Conservation (phyloP, 1,284 basidiomycete genomes). For the Cerioporus squamosus region DNA sequence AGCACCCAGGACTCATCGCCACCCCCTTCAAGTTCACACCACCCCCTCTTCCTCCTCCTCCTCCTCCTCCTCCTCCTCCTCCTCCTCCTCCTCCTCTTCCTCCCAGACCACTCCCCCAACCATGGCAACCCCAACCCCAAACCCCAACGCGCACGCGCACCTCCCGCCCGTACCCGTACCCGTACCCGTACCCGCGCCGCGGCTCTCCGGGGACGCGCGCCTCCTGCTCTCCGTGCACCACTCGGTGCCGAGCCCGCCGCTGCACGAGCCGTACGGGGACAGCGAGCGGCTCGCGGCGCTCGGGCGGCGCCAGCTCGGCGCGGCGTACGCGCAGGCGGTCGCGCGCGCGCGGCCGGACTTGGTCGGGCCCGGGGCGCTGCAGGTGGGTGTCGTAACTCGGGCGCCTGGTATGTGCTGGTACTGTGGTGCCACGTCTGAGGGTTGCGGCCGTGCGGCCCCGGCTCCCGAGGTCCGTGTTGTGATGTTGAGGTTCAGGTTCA, state of each 20-base stretch:
- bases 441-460: too few species aligned
- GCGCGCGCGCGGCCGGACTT: background rate
- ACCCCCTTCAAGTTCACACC: too few species aligned
- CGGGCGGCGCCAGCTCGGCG: background rate
- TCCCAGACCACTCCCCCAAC: too few species aligned
- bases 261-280: conserved; percentile 4
- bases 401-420: too few species aligned
- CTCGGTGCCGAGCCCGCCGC: background rate
- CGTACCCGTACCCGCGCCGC: conserved; percentile 5
- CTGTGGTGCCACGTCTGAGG: too few species aligned
- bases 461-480: too few species aligned
- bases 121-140: too few species aligned
- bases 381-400: background rate
- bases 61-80: too few species aligned
- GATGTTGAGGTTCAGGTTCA: too few species aligned
- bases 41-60: too few species aligned
- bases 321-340: conserved; percentile 5
- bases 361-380: background rate
- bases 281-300: background rate
- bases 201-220: conserved; percentile 4
- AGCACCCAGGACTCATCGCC: too few species aligned
- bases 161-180: background rate
- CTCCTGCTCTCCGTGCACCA: conserved; percentile 13
- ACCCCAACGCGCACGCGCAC: background rate
- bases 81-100: too few species aligned